Conservation (phyloP, 2,329 filamentous ascomycete genomes). For the Ilyonectria robusta region DNA sequence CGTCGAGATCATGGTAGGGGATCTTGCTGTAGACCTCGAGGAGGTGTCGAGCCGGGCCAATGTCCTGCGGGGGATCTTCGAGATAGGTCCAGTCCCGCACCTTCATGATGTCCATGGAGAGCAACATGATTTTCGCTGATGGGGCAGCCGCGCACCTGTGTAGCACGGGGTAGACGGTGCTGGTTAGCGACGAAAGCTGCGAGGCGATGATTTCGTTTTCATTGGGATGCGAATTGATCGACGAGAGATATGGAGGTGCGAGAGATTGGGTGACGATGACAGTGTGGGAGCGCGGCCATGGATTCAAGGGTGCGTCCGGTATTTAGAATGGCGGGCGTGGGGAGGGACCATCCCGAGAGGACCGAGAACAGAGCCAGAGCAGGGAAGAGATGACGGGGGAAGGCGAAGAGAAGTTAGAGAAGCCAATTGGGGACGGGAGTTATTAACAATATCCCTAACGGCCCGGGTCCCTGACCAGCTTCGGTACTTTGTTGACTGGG, state of each 20-base stretch:
- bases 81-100: constrained; percentile 57
- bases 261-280: constrained; percentile 22
- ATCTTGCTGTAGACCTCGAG: constrained; percentile 58
- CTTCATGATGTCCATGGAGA: constrained; percentile 54
- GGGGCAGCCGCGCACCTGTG: constrained; percentile 8
- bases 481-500: constrained; percentile 12
- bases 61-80: constrained; percentile 54
- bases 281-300: constrained; percentile 28
- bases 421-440: constrained; percentile 22
- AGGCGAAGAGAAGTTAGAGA: constrained; percentile 7
- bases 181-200: constrained; percentile 18
- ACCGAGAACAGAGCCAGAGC: neutral
- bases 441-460: constrained; percentile 23
- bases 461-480: neutral
- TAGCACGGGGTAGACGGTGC: constrained; percentile 9
- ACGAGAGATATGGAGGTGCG: constrained; percentile 16
- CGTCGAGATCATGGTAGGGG: constrained; percentile 52
- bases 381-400: neutral
- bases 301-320: neutral
- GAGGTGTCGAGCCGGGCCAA: constrained; percentile 54
- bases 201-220: constrained; percentile 24
- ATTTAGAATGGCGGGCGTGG: neutral
- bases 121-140: constrained; percentile 37
- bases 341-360: constrained; percentile 1
- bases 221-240: constrained; percentile 31